Percentiles rank a stretch among this genome's conserved stretches.
Conservation (phyloP, 371 early-diverging fungal species). For the Mortierella sp. region DNA sequence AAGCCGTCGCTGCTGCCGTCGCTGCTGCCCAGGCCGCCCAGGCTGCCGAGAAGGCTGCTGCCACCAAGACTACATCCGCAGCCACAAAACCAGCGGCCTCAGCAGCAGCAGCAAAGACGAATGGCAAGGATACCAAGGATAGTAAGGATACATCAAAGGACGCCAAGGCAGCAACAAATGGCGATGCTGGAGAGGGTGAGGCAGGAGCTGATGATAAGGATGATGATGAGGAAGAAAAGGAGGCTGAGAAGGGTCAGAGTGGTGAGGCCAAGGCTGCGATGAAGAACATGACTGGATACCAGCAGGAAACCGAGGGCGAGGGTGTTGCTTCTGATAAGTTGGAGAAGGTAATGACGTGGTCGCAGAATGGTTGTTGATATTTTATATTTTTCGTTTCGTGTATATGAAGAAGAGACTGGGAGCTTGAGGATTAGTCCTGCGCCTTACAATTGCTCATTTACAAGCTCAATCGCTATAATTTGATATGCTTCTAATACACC, state of each 20-base stretch:
- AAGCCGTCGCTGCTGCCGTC: slow-evolving; percentile 44
- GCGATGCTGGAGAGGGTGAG: slow-evolving; percentile 37
- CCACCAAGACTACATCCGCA: slow-evolving; percentile 20
- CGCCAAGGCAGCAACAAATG: slow-evolving; percentile 29
- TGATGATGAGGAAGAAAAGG: slow-evolving; percentile 44
- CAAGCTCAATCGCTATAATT: neutral
- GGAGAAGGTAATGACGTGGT: slow-evolving; percentile 37
- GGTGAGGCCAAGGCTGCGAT: slow-evolving; percentile 58
- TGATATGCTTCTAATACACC: neutral
- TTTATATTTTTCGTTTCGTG: neutral
- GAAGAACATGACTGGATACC: slow-evolving; percentile 56
- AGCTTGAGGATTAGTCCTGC: no score
- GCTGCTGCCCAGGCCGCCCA: slow-evolving; percentile 36
- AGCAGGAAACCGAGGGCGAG: slow-evolving; percentile 44
- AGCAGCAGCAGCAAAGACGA: slow-evolving; percentile 26
- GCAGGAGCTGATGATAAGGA: slow-evolving; percentile 45
- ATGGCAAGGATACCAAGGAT: slow-evolving; percentile 27
- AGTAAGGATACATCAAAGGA: slow-evolving; percentile 33
- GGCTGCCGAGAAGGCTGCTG: slow-evolving; percentile 34
- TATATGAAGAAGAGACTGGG: neutral
- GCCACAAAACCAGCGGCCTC: neutral
- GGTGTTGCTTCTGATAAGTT: slow-evolving; percentile 44
- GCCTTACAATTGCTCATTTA: neutral
- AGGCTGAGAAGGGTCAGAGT: slow-evolving; percentile 44
- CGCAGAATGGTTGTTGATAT: neutral